Conservation (phyloP, 345 rosid species). For the Lepidium aucheri region DNA sequence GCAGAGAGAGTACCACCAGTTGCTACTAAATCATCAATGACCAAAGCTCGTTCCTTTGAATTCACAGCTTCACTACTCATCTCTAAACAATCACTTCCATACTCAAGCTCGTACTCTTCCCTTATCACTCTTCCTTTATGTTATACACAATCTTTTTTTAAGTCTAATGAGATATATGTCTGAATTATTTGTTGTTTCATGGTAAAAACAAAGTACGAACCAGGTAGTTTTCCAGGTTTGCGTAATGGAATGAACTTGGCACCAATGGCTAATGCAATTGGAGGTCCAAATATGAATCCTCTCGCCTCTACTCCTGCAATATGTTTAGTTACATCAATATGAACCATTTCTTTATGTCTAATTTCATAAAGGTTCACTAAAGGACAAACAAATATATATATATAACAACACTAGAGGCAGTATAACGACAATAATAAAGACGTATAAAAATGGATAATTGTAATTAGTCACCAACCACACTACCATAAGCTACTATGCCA, state of each 20-base stretch:
- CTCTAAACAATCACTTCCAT: constrained; percentile 81
- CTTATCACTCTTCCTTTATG: constrained; percentile 58
- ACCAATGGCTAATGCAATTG: constrained; percentile 86
- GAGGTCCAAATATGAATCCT: constrained; percentile 89
- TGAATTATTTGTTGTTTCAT: not conserved
- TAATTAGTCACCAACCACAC: constrained; percentile 27
- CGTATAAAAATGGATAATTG: not conserved
- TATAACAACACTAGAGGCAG: not conserved
- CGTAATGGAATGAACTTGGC: constrained; percentile 88
- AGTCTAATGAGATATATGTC: not conserved
- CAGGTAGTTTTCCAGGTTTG: constrained; percentile 80
- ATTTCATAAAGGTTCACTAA: not conserved
- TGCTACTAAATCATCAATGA: constrained; percentile 86
- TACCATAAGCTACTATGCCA: not conserved
- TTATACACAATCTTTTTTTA: too few relatives aligned
- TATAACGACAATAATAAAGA: not conserved
- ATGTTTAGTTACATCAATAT: not conserved
- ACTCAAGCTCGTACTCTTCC: constrained; percentile 73
- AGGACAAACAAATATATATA: not conserved
- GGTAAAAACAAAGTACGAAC: constrained; percentile 30
- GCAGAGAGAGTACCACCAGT: constrained; percentile 94
- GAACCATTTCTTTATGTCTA: not conserved
- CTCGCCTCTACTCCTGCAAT: constrained; percentile 57
- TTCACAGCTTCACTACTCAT: constrained; percentile 76
- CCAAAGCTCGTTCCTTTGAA: constrained; percentile 55